phyloP scores from a whole-genome alignment of 2,329 filamentous ascomycete genomes.

The Ilyonectria robusta region DNA sequence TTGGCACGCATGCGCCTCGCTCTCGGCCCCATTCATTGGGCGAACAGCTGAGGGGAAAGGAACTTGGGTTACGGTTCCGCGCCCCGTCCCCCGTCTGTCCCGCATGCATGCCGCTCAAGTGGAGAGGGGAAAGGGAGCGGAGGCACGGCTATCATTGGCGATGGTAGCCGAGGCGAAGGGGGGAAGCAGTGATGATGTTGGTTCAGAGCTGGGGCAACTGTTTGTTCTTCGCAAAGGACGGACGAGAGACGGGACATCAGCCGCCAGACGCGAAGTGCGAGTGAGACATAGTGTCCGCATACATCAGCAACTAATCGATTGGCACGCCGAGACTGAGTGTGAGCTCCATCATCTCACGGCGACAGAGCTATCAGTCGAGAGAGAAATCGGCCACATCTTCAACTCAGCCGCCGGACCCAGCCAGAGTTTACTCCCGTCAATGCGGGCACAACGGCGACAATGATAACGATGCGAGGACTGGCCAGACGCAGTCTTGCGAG shows the following conservation, averaged over 20 bases:
- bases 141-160: slow-evolving; percentile 32
- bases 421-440: background rate
- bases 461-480: slow-evolving; percentile 36
- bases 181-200: background rate
- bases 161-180: slow-evolving; percentile 42
- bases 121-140: slow-evolving; percentile 32
- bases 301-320: background rate
- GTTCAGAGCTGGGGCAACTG: background rate
- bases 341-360: background rate
- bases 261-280: background rate
- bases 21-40: slow-evolving; percentile 34
- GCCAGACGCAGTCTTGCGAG: slow-evolving; percentile 32
- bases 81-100: slow-evolving; percentile 9
- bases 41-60: slow-evolving; percentile 35
- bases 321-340: background rate
- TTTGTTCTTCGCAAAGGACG: background rate
- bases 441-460: slow-evolving; percentile 1
- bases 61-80: slow-evolving; percentile 2
- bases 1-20: slow-evolving; percentile 15
- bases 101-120: slow-evolving; percentile 27
- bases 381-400: background rate
- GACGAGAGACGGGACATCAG: background rate
- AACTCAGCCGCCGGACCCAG: background rate
- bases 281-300: background rate
- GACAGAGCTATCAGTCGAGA: background rate